Evolutionary conservation across 345 rosid species (phyloP), one percentile per base, ranked within the genome.

Genomic region (Citrus trifoliata): DNA sequence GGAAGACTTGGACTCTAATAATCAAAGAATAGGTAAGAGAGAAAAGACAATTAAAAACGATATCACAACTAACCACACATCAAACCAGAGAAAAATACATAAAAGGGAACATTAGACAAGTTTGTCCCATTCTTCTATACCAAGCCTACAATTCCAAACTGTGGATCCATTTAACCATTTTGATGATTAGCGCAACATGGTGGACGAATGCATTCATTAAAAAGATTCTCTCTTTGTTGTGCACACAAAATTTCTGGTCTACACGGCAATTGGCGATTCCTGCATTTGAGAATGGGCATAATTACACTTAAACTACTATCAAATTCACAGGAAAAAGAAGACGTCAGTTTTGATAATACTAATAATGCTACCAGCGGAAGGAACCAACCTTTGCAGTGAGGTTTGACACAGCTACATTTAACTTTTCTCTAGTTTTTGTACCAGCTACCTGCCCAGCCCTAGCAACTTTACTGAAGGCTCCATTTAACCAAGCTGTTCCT

Each of bases 401-500:
- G 85, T 96, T 93, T 35, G 98, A 90, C 76, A 91, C 89, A 63
- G 99, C 97, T 61, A 90, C 53, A 80, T 87, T 88, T 78, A 93
- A 89, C 88, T 94, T 96, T 82, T 94, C 98, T 85, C 84, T 86
- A 32, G 99, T 93, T 90, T 94, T 96, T 25, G 94, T 81, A 65
- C 98, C 87, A 8, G 97, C 99, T 68, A 82, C 88, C 88, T 94
- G 97, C 75, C 99, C 93, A 27, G 90, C 97, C 88, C 87, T 94
- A 38, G 97, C 94, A n/a, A 94, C 92, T 83, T 88, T 96, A 83
- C 87, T 85, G 78, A 96, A 91, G 28, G 99, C 95, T 33, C 97
- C 98, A 82, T 90, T 96, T 63, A 96, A 79, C 99, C 99, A 95
- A 65, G 98, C 89, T 79, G 97, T 72, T 81, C 99, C 98, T 3